These are phyloP conservation scores for Apiotrichum veenhuisii DNA, from an alignment of 1,284 basidiomycete genomes.

Conservation along the genomic window DNA sequence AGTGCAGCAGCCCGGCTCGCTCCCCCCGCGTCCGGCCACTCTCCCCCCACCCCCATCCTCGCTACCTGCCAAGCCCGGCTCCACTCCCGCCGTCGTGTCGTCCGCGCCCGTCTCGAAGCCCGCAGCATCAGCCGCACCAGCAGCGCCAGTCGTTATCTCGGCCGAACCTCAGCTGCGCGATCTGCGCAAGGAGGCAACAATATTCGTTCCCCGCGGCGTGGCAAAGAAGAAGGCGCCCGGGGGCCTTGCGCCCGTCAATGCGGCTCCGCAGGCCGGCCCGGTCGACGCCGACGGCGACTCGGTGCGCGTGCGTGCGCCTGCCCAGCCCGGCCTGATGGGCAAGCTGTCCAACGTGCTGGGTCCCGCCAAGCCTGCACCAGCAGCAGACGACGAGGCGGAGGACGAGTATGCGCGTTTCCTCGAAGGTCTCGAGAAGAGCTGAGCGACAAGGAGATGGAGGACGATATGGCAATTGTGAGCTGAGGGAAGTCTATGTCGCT, in stretches of 20 bases:
- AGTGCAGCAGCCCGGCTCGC: too few relatives aligned
- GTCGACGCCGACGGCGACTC: constrained; percentile 42
- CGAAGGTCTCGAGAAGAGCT: constrained; percentile 14
- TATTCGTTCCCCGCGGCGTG: constrained; percentile 67
- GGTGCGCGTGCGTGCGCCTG: constrained; percentile 12
- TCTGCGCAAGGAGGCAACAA: constrained; percentile 83
- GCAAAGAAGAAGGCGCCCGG: constrained; percentile 29
- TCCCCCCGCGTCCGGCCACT: neutral
- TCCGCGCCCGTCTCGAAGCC: neutral
- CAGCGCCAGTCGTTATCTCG: constrained; percentile 53
- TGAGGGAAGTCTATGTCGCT: too few relatives aligned
- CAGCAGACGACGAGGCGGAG: constrained; percentile 10
- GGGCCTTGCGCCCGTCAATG: constrained; percentile 29
- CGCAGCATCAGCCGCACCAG: neutral
- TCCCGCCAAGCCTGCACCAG: constrained; percentile 12
- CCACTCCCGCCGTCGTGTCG: neutral
- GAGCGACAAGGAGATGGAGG: too few relatives aligned
- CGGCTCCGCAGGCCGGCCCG: constrained; percentile 39
- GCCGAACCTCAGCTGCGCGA: constrained; percentile 82
- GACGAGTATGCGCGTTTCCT: constrained; percentile 21
- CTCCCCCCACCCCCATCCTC: constrained; percentile 8
- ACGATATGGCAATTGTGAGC: too few relatives aligned
- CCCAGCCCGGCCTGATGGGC: constrained; percentile 41
- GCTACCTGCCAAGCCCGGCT: constrained; percentile 24
- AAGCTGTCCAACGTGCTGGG: constrained; percentile 40